Evolutionary conservation across 495 filamentous ascomycete genomes (phyloP).

Genomic region (Talaromyces adpressus): DNA sequence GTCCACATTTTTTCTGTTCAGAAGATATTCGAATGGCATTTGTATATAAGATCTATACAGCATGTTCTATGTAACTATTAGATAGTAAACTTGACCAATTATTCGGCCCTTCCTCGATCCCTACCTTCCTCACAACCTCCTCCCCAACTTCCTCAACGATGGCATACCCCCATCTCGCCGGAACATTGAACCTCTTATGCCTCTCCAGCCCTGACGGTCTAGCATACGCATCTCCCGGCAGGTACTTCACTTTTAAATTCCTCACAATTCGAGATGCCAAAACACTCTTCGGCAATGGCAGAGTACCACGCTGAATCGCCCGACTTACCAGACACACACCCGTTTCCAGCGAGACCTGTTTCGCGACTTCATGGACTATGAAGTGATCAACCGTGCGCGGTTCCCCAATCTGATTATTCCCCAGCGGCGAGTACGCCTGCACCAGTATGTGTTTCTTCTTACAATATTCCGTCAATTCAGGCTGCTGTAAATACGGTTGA

Average conservation of each 20-base stretch:
- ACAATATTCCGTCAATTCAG: too few relatives aligned
- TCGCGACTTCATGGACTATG: too few relatives aligned
- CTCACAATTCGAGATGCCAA: conserved; percentile 19
- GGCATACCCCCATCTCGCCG: conserved; percentile 29
- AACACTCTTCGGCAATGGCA: too few relatives aligned
- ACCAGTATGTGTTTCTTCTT: too few relatives aligned
- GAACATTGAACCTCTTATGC: conserved; percentile 35
- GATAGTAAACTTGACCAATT: background rate
- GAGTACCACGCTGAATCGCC: too few relatives aligned
- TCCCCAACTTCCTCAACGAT: conserved; percentile 25
- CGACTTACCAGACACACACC: too few relatives aligned
- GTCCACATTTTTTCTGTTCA: background rate
- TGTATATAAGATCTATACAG: background rate
- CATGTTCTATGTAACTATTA: background rate
- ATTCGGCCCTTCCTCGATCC: background rate
- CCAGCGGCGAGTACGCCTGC: too few relatives aligned
- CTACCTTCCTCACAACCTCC: conserved; percentile 16
- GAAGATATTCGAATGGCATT: background rate
- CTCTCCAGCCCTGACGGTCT: conserved; percentile 22
- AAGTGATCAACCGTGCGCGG: too few relatives aligned
- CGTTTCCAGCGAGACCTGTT: too few relatives aligned
- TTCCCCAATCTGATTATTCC: too few relatives aligned
- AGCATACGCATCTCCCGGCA: conserved; percentile 29
- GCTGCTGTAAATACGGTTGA: too few relatives aligned
- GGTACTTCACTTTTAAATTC: conserved; percentile 42